Evolutionary conservation across 257 asterid species (phyloP), one percentile per base, ranked within the genome.

Genomic region (Gentiana dahurica): DNA sequence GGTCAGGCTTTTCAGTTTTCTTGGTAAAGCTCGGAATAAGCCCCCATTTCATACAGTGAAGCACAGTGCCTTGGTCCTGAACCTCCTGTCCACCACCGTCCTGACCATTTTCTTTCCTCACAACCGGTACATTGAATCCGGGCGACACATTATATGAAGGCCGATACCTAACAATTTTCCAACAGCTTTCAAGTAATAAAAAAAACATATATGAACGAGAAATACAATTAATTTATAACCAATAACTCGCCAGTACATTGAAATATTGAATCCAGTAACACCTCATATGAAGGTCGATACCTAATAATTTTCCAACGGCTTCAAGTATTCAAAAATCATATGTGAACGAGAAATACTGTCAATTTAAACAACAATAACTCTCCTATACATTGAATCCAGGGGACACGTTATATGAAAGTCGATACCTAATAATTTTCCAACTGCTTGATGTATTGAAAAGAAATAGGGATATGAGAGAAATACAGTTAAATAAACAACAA

Each of bases 1-100:
- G 87, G 61, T 90, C 98, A 41, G 82, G 73, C 70, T 84, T 90
- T 36, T 84, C 91, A 37, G 74, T 65, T 69, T 80, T 81, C 76
- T 90, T 84, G 37, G 94, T 81, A 70, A 90, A 90, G 67, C 91
- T 79, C 24, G 98, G 98, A 68, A 90, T 63, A 52, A 90, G 82
- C 12, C 98, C 98, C 98, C 98, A 90, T 54, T 87, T 90, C 96
- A 90, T 90, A 61, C 86, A 87, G 66, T 90, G 96, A 69, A 78
- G 68, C 54, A 80, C 94, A 58, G 71, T 84, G 50, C 74, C 73
- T 36, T 62, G 61, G 6, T 51, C 54, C 49, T 56, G 64, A 11
- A 37, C 59, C 43, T 44, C 38, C n/a, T 53, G 62, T 2, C 85
- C 85, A 56, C 61, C 72, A 24, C 66, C 37, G 10, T 68, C 82